Percentiles rank a stretch among this genome's conserved stretches.
Conservation (phyloP, 306 rosid genomes). For the Arachis hypogaea region DNA sequence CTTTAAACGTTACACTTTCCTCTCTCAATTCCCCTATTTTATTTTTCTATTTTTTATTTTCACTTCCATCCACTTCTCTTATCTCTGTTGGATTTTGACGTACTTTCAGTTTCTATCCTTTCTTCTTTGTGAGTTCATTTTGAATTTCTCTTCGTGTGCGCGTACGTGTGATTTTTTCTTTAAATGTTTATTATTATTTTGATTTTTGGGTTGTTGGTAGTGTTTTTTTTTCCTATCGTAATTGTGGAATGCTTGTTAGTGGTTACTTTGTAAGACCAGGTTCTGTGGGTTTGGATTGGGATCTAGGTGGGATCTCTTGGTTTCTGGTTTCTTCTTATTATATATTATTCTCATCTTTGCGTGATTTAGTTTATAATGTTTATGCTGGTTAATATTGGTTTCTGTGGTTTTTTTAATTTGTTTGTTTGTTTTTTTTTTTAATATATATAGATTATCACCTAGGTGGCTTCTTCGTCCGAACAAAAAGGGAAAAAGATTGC, state of each 20-base stretch:
- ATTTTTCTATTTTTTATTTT: slow-evolving; percentile 37
- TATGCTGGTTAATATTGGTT: slow-evolving; percentile 63
- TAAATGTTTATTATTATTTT: neutral
- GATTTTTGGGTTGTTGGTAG: neutral
- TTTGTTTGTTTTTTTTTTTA: neutral
- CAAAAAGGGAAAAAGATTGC: neutral
- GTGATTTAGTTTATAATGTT: slow-evolving; percentile 49
- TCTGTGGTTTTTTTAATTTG: slow-evolving; percentile 33
- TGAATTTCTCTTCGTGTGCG: slow-evolving; percentile 8
- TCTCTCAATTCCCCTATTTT: neutral
- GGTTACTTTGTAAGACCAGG: slow-evolving; percentile 50
- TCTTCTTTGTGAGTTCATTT: slow-evolving; percentile 29
- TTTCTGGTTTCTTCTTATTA: slow-evolving; percentile 53
- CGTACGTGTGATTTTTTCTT: neutral
- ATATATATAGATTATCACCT: slow-evolving; percentile 41
- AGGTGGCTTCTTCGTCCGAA: slow-evolving; percentile 59
- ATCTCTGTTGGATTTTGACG: slow-evolving; percentile 30
- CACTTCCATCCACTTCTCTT: slow-evolving; percentile 34
- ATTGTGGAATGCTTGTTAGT: slow-evolving; percentile 28
- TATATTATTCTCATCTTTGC: slow-evolving; percentile 43
- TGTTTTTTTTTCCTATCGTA: slow-evolving; percentile 1
- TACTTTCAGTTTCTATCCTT: slow-evolving; percentile 26
- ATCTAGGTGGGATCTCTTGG: slow-evolving; percentile 86
- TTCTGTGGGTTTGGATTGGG: slow-evolving; percentile 81
- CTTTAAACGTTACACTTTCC: neutral